Evolutionary conservation across 2,329 filamentous ascomycete genomes (phyloP).

Genomic region (Rhinocladiella similis): DNA sequence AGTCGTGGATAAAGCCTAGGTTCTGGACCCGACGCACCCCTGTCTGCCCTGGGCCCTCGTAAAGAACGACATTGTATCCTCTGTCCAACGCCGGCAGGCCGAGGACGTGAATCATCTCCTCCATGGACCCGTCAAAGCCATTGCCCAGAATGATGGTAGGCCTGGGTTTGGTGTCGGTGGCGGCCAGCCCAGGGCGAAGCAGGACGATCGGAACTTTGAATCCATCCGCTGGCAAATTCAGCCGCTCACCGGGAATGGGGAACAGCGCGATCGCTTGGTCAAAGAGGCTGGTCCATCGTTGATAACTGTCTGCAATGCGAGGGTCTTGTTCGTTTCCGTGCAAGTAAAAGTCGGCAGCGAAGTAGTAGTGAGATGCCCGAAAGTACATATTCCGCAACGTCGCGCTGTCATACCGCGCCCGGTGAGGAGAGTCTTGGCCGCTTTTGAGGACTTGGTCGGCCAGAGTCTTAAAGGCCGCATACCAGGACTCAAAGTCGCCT

Average conservation of each 20-base stretch:
- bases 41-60: constrained; percentile 48
- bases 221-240: constrained; percentile 33
- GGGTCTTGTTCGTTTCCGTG: constrained; percentile 44
- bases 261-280: constrained; percentile 40
- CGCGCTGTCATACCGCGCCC: neutral
- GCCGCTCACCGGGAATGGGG: constrained; percentile 38
- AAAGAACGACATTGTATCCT: constrained; percentile 45
- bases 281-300: constrained; percentile 38
- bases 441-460: neutral
- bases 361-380: constrained; percentile 45
- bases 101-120: constrained; percentile 42
- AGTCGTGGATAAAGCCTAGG: constrained; percentile 45
- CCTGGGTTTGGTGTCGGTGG: constrained; percentile 1
- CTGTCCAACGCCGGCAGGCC: constrained; percentile 38
- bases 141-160: constrained; percentile 28
- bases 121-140: constrained; percentile 46
- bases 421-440: neutral
- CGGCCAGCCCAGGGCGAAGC: constrained; percentile 26
- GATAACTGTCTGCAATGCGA: constrained; percentile 42
- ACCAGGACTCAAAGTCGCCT: neutral
- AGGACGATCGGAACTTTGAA: constrained; percentile 42
- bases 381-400: constrained; percentile 33
- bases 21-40: constrained; percentile 41
- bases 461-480: neutral
- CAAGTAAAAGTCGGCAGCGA: constrained; percentile 45